These are phyloP conservation scores for Ajuga reptans DNA, from an alignment of 305 asterid species.

Conservation along the genomic window DNA sequence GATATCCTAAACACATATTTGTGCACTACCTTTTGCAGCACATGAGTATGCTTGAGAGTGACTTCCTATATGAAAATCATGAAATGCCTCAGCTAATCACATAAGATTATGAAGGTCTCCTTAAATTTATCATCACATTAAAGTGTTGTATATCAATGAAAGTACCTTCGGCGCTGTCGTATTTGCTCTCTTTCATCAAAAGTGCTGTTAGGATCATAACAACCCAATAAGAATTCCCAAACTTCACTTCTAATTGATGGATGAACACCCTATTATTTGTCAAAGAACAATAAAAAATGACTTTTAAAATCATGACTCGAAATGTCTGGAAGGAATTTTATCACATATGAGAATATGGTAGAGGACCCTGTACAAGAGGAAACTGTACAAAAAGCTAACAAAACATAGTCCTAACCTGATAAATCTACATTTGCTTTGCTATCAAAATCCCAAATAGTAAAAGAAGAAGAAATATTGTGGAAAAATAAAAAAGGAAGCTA, in stretches of 20 bases:
- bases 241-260: slow-evolving; percentile 94
- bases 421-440: neutral
- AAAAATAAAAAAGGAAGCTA: slow-evolving; percentile 14
- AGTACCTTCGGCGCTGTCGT: slow-evolving; percentile 58
- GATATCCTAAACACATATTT: neutral
- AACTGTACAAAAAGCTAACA: slow-evolving; percentile 5
- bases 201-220: slow-evolving; percentile 78
- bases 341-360: slow-evolving; percentile 5
- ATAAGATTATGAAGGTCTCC: slow-evolving; percentile 2
- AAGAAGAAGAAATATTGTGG: slow-evolving; percentile 2
- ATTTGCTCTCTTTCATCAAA: slow-evolving; percentile 71
- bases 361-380: slow-evolving; percentile 12
- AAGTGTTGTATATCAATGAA: slow-evolving; percentile 7
- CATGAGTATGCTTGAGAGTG: neutral
- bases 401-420: neutral
- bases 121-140: neutral
- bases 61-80: neutral
- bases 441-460: slow-evolving; percentile 3
- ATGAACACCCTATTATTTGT: slow-evolving; percentile 59
- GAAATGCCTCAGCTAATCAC: neutral
- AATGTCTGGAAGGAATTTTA: slow-evolving; percentile 14
- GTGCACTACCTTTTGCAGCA: neutral
- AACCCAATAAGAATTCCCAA: slow-evolving; percentile 87
- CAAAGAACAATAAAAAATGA: slow-evolving; percentile 22
- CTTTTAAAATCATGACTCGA: slow-evolving; percentile 7